Evolutionary conservation across 257 asterid genomes (phyloP).

Genomic region (Salvia hispanica): DNA sequence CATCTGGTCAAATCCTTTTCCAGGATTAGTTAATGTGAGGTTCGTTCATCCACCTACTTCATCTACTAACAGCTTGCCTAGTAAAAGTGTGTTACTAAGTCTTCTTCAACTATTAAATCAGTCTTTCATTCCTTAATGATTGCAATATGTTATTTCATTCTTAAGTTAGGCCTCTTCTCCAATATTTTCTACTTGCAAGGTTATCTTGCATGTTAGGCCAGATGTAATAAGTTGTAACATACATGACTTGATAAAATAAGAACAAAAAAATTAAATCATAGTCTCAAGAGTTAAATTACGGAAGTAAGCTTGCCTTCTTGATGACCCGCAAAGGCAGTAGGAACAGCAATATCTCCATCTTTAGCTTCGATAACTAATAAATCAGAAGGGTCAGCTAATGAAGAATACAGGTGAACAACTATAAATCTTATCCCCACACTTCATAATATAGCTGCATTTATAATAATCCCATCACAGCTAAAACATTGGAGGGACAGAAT

Average conservation of each 20-base stretch:
- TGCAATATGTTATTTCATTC: neutral
- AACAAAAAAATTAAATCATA: constrained; percentile 4
- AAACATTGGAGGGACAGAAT: constrained; percentile 20
- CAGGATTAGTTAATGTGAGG: neutral
- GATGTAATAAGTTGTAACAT: neutral
- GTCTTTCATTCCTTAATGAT: constrained; percentile 13
- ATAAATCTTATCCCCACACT: neutral
- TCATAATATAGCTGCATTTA: neutral
- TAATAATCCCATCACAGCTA: neutral
- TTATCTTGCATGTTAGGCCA: constrained; percentile 8
- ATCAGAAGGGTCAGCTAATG: constrained; percentile 31
- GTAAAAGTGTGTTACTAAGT: neutral
- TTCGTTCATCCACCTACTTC: constrained; percentile 6
- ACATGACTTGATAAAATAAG: neutral
- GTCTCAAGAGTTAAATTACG: constrained; percentile 1
- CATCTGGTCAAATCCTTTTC: neutral
- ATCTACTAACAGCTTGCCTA: constrained; percentile 1
- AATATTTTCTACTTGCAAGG: neutral
- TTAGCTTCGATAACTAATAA: constrained; percentile 66
- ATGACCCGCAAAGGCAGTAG: constrained; percentile 68
- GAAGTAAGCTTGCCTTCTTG: constrained; percentile 61
- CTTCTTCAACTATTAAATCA: constrained; percentile 7
- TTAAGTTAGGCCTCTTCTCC: constrained; percentile 5
- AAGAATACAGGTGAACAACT: constrained; percentile 8
- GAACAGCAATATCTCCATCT: constrained; percentile 68